Conservation (phyloP, 1,284 basidiomycete species). For the Hemileia vastatrix region DNA sequence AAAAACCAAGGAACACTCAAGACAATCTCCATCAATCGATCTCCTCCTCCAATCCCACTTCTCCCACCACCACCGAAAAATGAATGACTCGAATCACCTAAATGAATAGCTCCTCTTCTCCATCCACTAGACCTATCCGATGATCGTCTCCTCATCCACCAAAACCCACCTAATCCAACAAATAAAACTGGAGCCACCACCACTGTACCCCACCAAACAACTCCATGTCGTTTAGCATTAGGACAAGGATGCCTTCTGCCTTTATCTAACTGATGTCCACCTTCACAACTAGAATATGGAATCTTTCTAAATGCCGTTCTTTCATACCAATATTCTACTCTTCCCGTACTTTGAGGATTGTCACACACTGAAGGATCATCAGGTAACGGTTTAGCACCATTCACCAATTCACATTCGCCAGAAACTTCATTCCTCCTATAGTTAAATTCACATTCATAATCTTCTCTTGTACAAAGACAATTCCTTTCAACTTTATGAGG, state of each 20-base stretch:
- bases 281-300: constrained; percentile 71
- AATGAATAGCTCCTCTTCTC: constrained; percentile 14
- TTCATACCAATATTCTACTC: constrained; percentile 74
- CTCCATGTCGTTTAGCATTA: constrained; percentile 56
- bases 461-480: constrained; percentile 61
- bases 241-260: constrained; percentile 67
- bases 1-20: constrained; percentile 79
- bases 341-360: constrained; percentile 39
- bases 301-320: constrained; percentile 80
- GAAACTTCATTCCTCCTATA: constrained; percentile 55
- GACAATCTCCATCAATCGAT: constrained; percentile 55
- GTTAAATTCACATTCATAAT: constrained; percentile 97
- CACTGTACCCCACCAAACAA: constrained; percentile 71
- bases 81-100: no score
- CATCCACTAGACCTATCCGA: not conserved
- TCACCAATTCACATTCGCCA: constrained; percentile 64
- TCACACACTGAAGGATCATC: constrained; percentile 43
- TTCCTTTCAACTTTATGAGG: constrained; percentile 54
- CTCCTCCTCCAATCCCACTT: constrained; percentile 44
- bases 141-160: constrained; percentile 53
- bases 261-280: constrained; percentile 61
- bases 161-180: constrained; percentile 63
- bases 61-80: constrained; percentile 13
- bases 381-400: constrained; percentile 55
- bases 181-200: constrained; percentile 63